Evolutionary conservation across 164 flowering plant species (phyloP).

Genomic region (Magnolia kwangsiensis): DNA sequence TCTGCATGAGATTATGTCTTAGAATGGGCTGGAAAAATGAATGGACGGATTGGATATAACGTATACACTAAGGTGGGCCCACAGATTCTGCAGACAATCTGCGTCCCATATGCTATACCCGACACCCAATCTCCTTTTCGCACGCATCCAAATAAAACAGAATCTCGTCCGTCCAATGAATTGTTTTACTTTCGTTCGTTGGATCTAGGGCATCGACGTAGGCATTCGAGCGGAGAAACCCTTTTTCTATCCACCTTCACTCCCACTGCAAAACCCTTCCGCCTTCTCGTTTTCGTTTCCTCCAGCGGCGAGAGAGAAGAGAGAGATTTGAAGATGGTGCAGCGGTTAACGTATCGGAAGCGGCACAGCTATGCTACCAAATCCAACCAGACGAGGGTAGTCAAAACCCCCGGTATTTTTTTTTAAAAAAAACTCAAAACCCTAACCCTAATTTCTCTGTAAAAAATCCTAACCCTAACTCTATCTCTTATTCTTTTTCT

Average conservation of each 20-base stretch:
- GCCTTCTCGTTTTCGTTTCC: background rate
- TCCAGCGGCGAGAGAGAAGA: conserved; percentile 1
- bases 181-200: conserved; percentile 13
- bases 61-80: too few relatives aligned
- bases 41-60: too few relatives aligned
- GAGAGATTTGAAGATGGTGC: conserved; percentile 33
- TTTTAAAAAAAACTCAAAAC: background rate
- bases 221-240: background rate
- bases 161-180: too few relatives aligned
- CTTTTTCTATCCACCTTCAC: background rate
- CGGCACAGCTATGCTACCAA: conserved; percentile 54
- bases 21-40: too few relatives aligned
- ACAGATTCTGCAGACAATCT: too few relatives aligned
- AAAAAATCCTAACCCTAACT: background rate
- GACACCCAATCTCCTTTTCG: too few relatives aligned
- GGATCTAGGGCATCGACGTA: conserved; percentile 23
- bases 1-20: too few relatives aligned
- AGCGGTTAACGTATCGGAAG: conserved; percentile 37
- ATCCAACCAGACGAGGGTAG: conserved; percentile 44
- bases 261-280: conserved; percentile 2
- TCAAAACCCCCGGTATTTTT: conserved; percentile 50
- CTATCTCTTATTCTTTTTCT: background rate
- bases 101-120: too few relatives aligned
- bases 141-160: too few relatives aligned
- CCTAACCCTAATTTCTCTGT: background rate